phyloP scores from a whole-genome alignment of 768 basidiomycete genomes.

The Podaxis sp. region DNA sequence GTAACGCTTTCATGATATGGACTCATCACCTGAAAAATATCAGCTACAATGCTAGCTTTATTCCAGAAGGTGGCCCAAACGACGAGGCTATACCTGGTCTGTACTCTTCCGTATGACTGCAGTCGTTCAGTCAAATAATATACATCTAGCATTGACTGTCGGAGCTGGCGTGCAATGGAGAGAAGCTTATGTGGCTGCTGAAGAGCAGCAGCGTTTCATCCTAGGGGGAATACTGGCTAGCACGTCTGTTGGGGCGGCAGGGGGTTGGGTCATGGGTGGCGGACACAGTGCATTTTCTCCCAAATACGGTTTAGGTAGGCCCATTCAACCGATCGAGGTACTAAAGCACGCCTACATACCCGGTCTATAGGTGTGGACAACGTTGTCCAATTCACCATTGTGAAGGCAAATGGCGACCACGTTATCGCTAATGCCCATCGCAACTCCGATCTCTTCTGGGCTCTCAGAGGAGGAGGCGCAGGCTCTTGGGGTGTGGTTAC shows the following conservation, averaged over 20 bases:
- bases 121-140: not conserved
- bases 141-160: conserved; percentile 26
- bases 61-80: conserved; percentile 26
- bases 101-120: not conserved
- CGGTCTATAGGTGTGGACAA: conserved; percentile 42
- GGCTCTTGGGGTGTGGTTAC: conserved; percentile 49
- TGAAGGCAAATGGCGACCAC: conserved; percentile 40
- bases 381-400: conserved; percentile 41
- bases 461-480: conserved; percentile 51
- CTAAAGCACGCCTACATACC: not conserved
- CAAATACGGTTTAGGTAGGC: conserved; percentile 39
- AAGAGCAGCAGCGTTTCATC: conserved; percentile 36
- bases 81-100: not conserved
- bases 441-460: conserved; percentile 51
- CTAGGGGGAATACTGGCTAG: conserved; percentile 23
- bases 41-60: not conserved
- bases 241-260: conserved; percentile 46
- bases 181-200: conserved; percentile 39
- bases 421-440: conserved; percentile 39
- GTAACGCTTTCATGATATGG: not conserved
- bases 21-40: too few relatives aligned
- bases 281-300: conserved; percentile 44
- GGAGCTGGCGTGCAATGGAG: conserved; percentile 47
- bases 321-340: not conserved
- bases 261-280: conserved; percentile 49